These are phyloP conservation scores for Euphorbia corollata DNA, from an alignment of 441 rosid genomes.

Conservation along the genomic window DNA sequence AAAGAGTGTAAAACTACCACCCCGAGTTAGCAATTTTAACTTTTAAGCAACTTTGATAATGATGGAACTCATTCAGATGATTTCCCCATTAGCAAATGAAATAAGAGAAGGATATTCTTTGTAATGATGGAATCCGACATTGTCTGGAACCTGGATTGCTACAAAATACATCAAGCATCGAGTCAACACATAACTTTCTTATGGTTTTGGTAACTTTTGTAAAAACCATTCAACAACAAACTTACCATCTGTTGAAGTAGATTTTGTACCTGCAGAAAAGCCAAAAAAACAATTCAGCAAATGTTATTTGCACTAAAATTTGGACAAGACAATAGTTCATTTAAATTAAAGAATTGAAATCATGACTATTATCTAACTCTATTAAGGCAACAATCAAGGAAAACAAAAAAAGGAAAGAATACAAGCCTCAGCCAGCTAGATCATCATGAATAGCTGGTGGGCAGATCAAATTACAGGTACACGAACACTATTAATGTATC, in stretches of 20 bases:
- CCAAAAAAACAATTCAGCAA: conserved; percentile 15
- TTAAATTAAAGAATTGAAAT: no score
- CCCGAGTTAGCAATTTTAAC: not conserved
- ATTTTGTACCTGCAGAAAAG: conserved; percentile 51
- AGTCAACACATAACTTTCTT: conserved; percentile 7
- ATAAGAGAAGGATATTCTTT: conserved; percentile 56
- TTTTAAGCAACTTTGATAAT: not conserved
- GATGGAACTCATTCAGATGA: conserved; percentile 1
- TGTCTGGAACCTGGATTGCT: conserved; percentile 76
- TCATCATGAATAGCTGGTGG: not conserved
- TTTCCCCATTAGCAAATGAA: not conserved
- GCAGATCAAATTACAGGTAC: not conserved
- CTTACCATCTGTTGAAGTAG: conserved; percentile 80
- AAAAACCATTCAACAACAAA: conserved; percentile 14
- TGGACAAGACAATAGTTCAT: conserved; percentile 4
- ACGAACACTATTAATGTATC: not conserved
- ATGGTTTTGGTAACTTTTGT: not conserved
- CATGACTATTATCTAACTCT: not conserved
- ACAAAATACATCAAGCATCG: conserved; percentile 25
- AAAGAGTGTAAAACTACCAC: not conserved
- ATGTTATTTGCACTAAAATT: conserved; percentile 3
- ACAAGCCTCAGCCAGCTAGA: not conserved
- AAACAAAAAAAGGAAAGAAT: not conserved
- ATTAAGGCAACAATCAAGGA: not conserved
- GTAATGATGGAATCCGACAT: conserved; percentile 67